A percentile compares a stretch with the other conserved stretches of the same genome.
These are phyloP conservation scores for Phytopythium montanum DNA, from an alignment of 352 stramenopile species.

Conservation along the genomic window DNA sequence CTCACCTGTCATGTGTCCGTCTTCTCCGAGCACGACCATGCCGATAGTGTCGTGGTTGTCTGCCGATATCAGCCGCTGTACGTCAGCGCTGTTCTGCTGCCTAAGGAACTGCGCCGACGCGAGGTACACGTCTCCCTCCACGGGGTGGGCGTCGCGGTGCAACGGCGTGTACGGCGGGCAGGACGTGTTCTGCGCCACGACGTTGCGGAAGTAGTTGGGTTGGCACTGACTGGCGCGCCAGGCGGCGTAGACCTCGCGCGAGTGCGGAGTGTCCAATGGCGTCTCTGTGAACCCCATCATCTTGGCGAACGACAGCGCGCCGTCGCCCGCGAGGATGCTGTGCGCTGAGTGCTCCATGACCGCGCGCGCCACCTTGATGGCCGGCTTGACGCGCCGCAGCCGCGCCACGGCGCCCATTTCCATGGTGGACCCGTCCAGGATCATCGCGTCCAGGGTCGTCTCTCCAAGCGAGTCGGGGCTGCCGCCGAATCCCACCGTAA, in stretches of 20 bases:
- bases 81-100: constrained; percentile 14
- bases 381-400: constrained; percentile 76
- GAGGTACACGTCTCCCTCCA: constrained; percentile 17
- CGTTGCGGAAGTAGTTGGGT: constrained; percentile 89
- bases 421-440: constrained; percentile 84
- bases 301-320: constrained; percentile 82
- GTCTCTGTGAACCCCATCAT: constrained; percentile 90
- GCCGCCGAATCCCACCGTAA: constrained; percentile 85
- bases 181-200: constrained; percentile 53
- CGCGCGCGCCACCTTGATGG: constrained; percentile 76
- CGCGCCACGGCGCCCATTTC: constrained; percentile 83
- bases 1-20: constrained; percentile 61
- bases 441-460: constrained; percentile 91
- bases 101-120: constrained; percentile 9
- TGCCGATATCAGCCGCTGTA: constrained; percentile 35
- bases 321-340: constrained; percentile 84
- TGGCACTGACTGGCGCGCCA: constrained; percentile 76
- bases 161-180: constrained; percentile 82
- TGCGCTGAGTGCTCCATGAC: constrained; percentile 89
- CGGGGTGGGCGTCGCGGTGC: constrained; percentile 5
- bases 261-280: constrained; percentile 62
- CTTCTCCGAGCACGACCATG: constrained; percentile 69
- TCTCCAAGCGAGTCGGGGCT: constrained; percentile 84
- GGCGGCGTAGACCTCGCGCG: constrained; percentile 36
- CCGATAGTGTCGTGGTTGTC: constrained; percentile 91